Conservation (phyloP, 1,284 basidiomycete species). For the Schizophyllum amplum region DNA sequence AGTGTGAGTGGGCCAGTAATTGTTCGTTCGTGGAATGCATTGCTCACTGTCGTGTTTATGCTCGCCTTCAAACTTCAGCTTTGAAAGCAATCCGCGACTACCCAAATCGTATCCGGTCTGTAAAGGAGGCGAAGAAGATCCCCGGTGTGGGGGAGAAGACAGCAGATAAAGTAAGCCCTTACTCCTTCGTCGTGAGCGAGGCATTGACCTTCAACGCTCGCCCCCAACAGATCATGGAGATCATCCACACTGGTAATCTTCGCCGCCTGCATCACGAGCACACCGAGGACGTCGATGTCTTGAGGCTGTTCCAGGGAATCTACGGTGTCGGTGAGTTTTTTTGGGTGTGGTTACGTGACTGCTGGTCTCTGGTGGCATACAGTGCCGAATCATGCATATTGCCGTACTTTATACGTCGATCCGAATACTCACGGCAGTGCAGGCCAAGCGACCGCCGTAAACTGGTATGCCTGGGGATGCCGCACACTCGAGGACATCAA, state of each 20-base stretch:
- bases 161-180: conserved; percentile 52
- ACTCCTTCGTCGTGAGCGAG: not conserved
- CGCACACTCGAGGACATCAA: conserved; percentile 71
- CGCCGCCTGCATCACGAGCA: conserved; percentile 53
- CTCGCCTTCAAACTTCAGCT: too few species aligned
- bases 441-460: conserved; percentile 58
- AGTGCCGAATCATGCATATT: too few species aligned
- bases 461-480: conserved; percentile 73
- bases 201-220: not conserved
- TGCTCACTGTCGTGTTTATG: too few species aligned
- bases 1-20: conserved; percentile 33
- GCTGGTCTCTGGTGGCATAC: too few species aligned
- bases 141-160: conserved; percentile 68
- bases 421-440: not conserved
- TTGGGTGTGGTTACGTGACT: too few species aligned
- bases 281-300: conserved; percentile 49
- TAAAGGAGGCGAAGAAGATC: conserved; percentile 56
- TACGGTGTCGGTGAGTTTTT: conserved; percentile 73
- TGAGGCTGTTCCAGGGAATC: conserved; percentile 62
- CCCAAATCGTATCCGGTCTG: conserved; percentile 53
- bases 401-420: too few species aligned
- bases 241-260: conserved; percentile 60
- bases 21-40: conserved; percentile 1
- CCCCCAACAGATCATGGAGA: conserved; percentile 68
- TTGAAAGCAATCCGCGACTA: conserved; percentile 45